Evolutionary conservation across 208 protist species (phyloP), one percentile per base, ranked within the genome.

Genomic region (Acanthamoeba triangularis): DNA sequence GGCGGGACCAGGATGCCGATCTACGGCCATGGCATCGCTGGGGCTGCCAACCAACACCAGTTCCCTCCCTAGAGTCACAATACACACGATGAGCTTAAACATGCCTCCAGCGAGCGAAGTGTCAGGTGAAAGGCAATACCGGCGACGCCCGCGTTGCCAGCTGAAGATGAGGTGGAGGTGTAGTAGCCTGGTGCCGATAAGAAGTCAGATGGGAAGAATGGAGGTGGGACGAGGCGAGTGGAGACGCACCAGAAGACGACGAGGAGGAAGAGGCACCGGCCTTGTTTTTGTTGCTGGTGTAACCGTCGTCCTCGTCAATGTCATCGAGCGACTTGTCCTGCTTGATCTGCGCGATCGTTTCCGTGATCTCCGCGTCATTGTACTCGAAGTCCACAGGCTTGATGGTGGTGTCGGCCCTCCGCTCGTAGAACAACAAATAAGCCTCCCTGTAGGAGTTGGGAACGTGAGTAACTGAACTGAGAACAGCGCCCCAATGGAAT

Each of bases 361-460:
- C 67, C 11, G 67, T 76, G 67, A 76, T 76, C 67, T 76, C 67
- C 5, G 67, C 67, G 67, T 76, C 67, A n/a, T 76, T 47, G 67
- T 76, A 76, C 33, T 76, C 67, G n/a, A 76, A 76, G 35, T 76
- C 67, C 30, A 76, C 67, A 23, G 67, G 67, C 30, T 33, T 76
- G 67, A 76, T 76, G 30, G 33, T 76, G 5, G 67, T 76, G 67
- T 76, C 67, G 2, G 33, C 67, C 67, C 67, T 76, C 67, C 67
- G 67, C 67, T 76, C 67, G 67, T 76, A 76, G 67, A 76, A 76
- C 67, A 76, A n/a, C 28, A 76, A 4, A 76, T 76, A 76, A 41
- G 67, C 67, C 67, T 76, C 67, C 30, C 67, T 76, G 67, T 4
- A 76, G 37, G 28, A 76, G 33, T 28, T 14, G 28, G 63, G 20